Base-by-base conservation (phyloP, 352 stramenopile genomes). In the Peronosclerospora sorghi region DNA sequence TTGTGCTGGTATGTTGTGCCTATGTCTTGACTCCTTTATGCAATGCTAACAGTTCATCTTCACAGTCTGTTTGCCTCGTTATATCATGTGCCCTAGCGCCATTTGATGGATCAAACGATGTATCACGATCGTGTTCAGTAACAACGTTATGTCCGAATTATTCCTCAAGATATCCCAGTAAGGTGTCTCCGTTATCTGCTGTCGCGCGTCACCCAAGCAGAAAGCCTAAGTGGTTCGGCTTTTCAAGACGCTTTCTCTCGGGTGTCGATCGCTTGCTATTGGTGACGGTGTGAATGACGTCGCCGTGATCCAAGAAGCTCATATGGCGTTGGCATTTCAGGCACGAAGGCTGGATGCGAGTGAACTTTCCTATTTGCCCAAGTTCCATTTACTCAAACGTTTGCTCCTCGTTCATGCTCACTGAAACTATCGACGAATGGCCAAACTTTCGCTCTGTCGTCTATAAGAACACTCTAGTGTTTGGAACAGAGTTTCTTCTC, bases 231-330 rank as follows among this genome's bases (percentile, higher is more conserved):
- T 95, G 36, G 77, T 95, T 34, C 69, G 79, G 8, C 53, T 94
- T 6, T 83, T 92, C 52, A 91, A 95, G 48, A 82, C 73, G 0
- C 86, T 81, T 34, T 61, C 94, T 74, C 53, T 82, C 19, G 62
- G 88, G 52, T 78, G 84, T 58, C 61, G 91, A 8, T 96, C 91
- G 8, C 80, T 99, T 13, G 82, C 94, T 5, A 98, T 99, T 53
- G 96, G 96, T 14, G 96, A 99, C 65, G 96, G 96, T 12, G 96
- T 96, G 18, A 99, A 99, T 58, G 96, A 99, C 50, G 96, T 99
- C 30, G 93, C 92, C 23, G 99, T 99, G 96, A 99, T 99, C 57
- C 94, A 98, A 57, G 93, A 97, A 62, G 96, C 96, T 70, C 21
- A 26, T 26, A 26, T 26, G 21, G 21, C 21, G 21, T 26, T 26